These are phyloP conservation scores for Rhodotorula kratochvilovae DNA, from an alignment of 768 basidiomycete genomes.

Conservation along the genomic window DNA sequence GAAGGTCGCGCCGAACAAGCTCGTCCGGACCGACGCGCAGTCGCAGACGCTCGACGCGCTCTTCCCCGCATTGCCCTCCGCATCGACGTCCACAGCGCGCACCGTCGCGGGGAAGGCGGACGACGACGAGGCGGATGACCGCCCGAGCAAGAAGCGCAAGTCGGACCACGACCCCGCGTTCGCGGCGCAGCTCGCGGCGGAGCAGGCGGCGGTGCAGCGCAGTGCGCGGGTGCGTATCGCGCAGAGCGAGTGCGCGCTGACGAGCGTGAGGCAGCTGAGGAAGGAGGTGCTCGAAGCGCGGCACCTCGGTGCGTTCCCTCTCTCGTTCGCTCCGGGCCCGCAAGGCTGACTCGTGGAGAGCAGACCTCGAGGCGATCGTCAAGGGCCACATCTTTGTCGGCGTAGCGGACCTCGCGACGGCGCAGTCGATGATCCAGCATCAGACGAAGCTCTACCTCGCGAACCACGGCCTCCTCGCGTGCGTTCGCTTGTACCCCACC, in stretches of 20 bases:
- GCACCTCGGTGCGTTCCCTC: slow-evolving; percentile 63
- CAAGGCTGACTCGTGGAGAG: background rate
- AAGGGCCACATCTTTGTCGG: slow-evolving; percentile 88
- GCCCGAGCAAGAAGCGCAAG: background rate
- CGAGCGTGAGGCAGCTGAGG: slow-evolving; percentile 67
- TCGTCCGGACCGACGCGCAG: slow-evolving; percentile 80
- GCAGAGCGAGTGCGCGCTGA: slow-evolving; percentile 70
- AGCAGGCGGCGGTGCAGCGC: slow-evolving; percentile 23
- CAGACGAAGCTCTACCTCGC: slow-evolving; percentile 83
- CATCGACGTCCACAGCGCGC: slow-evolving; percentile 48
- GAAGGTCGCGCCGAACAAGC: slow-evolving; percentile 55
- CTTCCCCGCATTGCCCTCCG: slow-evolving; percentile 67
- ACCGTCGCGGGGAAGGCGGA: slow-evolving; percentile 53
- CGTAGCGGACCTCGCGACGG: slow-evolving; percentile 69
- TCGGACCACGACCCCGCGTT: slow-evolving; percentile 36
- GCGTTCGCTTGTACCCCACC: slow-evolving; percentile 48
- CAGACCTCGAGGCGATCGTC: slow-evolving; percentile 77
- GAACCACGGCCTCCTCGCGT: slow-evolving; percentile 80
- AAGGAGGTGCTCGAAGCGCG: slow-evolving; percentile 56
- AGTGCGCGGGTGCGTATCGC: slow-evolving; percentile 51
- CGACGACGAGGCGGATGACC: background rate
- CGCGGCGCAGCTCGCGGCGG: slow-evolving; percentile 31
- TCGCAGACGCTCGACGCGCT: slow-evolving; percentile 93
- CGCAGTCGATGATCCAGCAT: slow-evolving; percentile 77
- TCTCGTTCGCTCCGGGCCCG: background rate